These are phyloP conservation scores for Ganoderma lucidum DNA, from an alignment of 1,284 basidiomycete species.

Conservation along the genomic window DNA sequence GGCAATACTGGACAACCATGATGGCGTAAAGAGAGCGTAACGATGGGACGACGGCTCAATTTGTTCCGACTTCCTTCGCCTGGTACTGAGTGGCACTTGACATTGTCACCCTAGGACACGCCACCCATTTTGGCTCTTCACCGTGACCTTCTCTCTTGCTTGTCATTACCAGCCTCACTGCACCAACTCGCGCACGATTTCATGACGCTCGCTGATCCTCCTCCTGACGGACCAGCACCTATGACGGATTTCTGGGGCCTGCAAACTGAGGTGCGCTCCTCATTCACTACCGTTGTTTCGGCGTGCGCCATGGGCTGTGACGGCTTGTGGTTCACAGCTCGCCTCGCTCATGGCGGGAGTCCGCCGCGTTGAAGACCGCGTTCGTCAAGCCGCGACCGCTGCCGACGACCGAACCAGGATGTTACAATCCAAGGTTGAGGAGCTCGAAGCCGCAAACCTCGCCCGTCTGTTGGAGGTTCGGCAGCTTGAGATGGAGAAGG, in stretches of 20 bases:
- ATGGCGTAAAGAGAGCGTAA: constrained; percentile 8
- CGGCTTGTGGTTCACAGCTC: constrained; percentile 30
- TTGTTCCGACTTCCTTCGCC: not conserved
- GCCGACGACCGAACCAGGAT: constrained; percentile 16
- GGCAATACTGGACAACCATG: constrained; percentile 13
- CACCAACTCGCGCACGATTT: not conserved
- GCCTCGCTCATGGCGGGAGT: constrained; percentile 23
- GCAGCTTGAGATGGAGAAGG: constrained; percentile 33
- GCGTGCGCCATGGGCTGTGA: not conserved
- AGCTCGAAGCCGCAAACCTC: constrained; percentile 32
- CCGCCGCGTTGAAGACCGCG: constrained; percentile 29
- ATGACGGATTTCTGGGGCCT: constrained; percentile 23
- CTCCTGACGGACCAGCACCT: not conserved
- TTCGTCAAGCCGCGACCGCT: constrained; percentile 12
- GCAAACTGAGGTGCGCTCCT: constrained; percentile 30
- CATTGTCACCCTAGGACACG: not conserved
- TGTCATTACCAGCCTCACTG: not conserved
- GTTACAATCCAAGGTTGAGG: constrained; percentile 27
- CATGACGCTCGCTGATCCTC: constrained; percentile 17
- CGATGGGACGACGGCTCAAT: not conserved
- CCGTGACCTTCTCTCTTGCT: not conserved
- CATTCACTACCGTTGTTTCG: not conserved
- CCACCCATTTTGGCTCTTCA: constrained; percentile 2
- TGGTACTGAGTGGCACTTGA: not conserved
- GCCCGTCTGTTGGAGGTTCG: constrained; percentile 21